Percentiles rank a stretch among this genome's conserved stretches.
phyloP scores from a whole-genome alignment of 129 eudicot genomes.

The Tagetes patula region DNA sequence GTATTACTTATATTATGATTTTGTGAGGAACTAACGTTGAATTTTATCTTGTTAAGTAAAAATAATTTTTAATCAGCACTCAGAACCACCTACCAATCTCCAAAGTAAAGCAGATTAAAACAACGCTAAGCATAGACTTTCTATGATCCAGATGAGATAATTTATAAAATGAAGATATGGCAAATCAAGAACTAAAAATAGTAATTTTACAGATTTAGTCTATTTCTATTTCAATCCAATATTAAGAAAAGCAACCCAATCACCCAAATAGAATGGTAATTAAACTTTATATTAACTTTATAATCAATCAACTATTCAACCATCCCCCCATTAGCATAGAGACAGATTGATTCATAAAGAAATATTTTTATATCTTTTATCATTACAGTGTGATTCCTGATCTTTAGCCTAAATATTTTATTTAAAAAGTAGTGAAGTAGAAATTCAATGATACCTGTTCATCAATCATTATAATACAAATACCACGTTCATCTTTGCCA shows the following conservation, averaged over 20 bases:
- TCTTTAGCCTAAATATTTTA: background rate
- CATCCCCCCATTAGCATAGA: background rate
- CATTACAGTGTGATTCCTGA: background rate
- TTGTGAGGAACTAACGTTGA: background rate
- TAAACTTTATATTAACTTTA: background rate
- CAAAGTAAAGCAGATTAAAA: background rate
- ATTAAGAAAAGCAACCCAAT: background rate
- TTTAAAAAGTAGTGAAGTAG: background rate
- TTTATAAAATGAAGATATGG: background rate
- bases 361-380: background rate
- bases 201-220: background rate
- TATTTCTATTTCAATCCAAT: background rate
- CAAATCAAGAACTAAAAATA: background rate
- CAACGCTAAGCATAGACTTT: background rate
- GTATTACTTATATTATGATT: background rate
- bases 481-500: constrained; percentile 98
- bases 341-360: background rate
- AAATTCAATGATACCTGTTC: constrained; percentile 60
- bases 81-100: background rate
- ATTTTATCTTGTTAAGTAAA: background rate
- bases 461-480: constrained; percentile 93
- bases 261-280: background rate
- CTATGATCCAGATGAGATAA: background rate
- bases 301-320: too few relatives aligned
- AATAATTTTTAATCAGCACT: background rate